These are phyloP conservation scores for Alternaria gansuensis DNA, from an alignment of 2,329 filamentous ascomycete genomes.

Conservation along the genomic window DNA sequence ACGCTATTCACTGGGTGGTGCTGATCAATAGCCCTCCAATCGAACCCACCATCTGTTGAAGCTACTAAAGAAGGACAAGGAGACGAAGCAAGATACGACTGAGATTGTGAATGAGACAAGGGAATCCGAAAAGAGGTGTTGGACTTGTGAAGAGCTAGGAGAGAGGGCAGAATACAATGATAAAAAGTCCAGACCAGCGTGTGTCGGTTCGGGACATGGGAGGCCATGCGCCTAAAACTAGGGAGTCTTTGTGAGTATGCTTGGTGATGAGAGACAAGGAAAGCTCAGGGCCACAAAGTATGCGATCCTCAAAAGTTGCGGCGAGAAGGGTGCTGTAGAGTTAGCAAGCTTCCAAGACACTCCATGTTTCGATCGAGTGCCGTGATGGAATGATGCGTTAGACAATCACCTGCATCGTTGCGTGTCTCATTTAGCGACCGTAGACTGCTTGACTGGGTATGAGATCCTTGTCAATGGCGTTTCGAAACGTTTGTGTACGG, in stretches of 20 bases:
- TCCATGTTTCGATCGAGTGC: not conserved
- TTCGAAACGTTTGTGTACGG: constrained; percentile 10
- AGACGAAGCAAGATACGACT: constrained; percentile 27
- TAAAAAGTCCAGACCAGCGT: constrained; percentile 25
- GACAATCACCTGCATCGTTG: constrained; percentile 6
- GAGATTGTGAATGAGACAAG: constrained; percentile 21
- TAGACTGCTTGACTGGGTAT: not conserved
- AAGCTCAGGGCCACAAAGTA: not conserved
- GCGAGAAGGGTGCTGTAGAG: not conserved
- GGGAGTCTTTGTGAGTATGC: constrained; percentile 24
- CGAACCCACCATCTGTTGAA: not conserved
- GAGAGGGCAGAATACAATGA: constrained; percentile 8
- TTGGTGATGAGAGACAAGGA: constrained; percentile 12
- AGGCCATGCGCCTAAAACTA: constrained; percentile 11
- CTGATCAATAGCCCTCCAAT: not conserved
- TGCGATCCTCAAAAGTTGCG: not conserved
- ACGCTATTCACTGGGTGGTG: not conserved
- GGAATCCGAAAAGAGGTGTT: constrained; percentile 14
- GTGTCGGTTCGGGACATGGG: constrained; percentile 22
- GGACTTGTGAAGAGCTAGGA: constrained; percentile 24
- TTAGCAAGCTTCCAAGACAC: constrained; percentile 1
- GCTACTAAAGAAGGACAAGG: constrained; percentile 21
- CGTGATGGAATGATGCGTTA: not conserved
- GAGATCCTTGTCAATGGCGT: not conserved
- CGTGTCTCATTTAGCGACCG: constrained; percentile 9